phyloP scores from a whole-genome alignment of 176 grass and related monocot genomes.

The Aegilops longissima region DNA sequence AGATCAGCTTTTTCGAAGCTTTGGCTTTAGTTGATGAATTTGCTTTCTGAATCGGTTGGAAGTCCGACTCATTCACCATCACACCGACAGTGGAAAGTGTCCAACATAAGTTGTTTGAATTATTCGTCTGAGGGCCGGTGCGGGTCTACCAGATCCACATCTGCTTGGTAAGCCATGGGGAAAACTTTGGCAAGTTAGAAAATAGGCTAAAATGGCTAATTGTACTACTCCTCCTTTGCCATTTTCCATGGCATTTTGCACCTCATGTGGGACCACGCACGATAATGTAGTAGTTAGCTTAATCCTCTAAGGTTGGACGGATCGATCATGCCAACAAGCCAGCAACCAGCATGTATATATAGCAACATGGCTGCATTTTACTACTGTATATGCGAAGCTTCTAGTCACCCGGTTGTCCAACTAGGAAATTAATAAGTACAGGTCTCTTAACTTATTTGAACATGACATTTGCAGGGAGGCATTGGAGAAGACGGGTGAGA shows the following conservation, averaged over 20 bases:
- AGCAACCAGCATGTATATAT: not conserved
- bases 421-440: not conserved
- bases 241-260: not conserved
- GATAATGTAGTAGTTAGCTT: not conserved
- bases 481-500: slow-evolving; percentile 39
- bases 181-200: not conserved
- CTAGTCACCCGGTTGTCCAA: not conserved
- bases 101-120: not conserved
- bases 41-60: not conserved
- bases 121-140: not conserved
- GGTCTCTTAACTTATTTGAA: not conserved
- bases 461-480: not conserved
- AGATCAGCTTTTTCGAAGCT: not conserved
- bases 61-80: not conserved
- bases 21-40: not conserved
- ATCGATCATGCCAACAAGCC: not conserved
- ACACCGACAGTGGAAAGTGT: not conserved
- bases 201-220: no score
- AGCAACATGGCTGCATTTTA: not conserved
- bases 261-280: no score
- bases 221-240: not conserved
- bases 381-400: not conserved
- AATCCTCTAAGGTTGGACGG: not conserved
- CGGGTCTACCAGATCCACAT: not conserved
- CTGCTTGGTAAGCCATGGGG: not conserved